Percentiles rank a stretch among this genome's conserved stretches.
phyloP scores from a whole-genome alignment of 106 monocot species.

The Allium fistulosum region DNA sequence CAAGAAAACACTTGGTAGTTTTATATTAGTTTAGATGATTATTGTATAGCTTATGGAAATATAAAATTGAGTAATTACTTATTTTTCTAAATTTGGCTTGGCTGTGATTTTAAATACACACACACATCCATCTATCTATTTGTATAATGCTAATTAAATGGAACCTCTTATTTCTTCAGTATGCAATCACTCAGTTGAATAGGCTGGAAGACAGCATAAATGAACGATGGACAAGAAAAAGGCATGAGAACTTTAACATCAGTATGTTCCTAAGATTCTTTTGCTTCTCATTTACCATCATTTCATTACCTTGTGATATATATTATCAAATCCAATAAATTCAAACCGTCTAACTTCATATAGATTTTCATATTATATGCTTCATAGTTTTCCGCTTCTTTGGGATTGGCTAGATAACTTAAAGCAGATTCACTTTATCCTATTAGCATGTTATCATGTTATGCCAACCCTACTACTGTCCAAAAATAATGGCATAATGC shows the following conservation, averaged over 20 bases:
- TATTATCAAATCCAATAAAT: neutral
- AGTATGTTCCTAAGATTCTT: conserved; percentile 34
- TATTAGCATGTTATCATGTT: no score
- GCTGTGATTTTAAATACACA: neutral
- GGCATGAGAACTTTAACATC: conserved; percentile 46
- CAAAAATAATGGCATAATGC: no score
- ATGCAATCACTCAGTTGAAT: conserved; percentile 71
- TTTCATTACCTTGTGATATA: neutral
- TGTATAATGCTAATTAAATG: neutral
- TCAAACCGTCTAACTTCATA: no score
- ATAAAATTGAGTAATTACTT: neutral
- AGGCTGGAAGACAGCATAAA: conserved; percentile 89
- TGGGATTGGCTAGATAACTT: no score
- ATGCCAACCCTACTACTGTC: no score
- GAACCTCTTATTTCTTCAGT: conserved; percentile 38
- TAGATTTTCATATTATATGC: no score
- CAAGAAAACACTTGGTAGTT: no score
- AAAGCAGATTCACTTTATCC: no score
- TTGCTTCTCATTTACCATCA: neutral
- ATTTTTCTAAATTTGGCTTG: neutral
- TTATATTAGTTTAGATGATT: neutral
- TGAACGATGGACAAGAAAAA: conserved; percentile 73
- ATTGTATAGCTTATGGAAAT: neutral
- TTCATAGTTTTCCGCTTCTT: no score
- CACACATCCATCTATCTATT: no score